Base-by-base conservation (phyloP, 768 basidiomycete species). In the Agrocybe chaxingu region DNA sequence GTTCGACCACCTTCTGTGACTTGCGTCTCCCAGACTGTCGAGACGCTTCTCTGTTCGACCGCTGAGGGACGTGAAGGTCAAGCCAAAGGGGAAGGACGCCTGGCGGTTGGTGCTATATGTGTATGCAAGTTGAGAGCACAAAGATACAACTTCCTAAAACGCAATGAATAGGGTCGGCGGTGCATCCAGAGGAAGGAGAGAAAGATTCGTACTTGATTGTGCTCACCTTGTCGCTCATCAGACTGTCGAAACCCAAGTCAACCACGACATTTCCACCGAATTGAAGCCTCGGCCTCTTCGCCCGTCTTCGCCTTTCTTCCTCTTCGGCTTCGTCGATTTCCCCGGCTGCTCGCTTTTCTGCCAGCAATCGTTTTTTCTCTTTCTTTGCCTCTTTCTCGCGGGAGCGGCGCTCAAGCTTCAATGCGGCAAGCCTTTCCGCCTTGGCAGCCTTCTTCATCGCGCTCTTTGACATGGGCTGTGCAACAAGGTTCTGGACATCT, bases 201-300 rank as follows among this genome's bases (percentile, higher is more conserved):
- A 45, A 47, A 56, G 16, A 16, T 39, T 46, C 58, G 49, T 61
- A 59, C 57, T 54, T 53, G 39, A 55, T 56, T 32, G 19, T 47
- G 67, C 85, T 57, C 66, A 95, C 94, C 74, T 94, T 92, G 54
- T 96, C 92, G 50, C 74, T 83, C 96, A 98, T 98, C 69, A 85
- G 74, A 39, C 94, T 81, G 64, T 98, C 95, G 65, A 97, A 98
- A 7, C 85, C 92, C 12, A 98, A 75, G 70, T 99, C 97, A 13
- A 98, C 66, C 32, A 92, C 81, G 3, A 93, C 77, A 51, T 76
- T 78, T 16, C 87, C 90, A 5, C 80, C 76, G 56, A 81, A 85
- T 42, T 69, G 57, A 37, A 74, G 52, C 50, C 64, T 70, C 29
- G 63, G 65, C 62, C 66, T 72, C 73, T 73, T 79, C 56, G 62